Conservation (phyloP, 176 grass and related monocot genomes). For the barley (Hordeum vulgare) region DNA sequence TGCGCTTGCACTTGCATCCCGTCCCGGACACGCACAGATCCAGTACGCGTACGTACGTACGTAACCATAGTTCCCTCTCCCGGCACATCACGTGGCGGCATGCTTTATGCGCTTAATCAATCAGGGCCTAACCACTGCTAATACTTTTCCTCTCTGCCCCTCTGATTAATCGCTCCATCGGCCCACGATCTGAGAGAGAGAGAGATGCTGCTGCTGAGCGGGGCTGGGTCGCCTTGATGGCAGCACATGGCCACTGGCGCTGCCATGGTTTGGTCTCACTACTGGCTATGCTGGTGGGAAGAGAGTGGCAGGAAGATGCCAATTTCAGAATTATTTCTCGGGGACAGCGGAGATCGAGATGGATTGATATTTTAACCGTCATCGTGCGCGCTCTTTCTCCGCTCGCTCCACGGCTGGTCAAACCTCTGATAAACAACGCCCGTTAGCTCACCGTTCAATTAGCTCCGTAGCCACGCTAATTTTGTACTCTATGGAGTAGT, state of each 20-base stretch:
- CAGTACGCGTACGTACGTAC: not conserved
- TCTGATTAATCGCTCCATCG: not conserved
- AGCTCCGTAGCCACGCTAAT: not conserved
- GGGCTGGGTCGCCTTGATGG: not conserved
- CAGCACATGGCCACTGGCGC: slow-evolving; percentile 31
- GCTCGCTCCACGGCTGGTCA: not conserved
- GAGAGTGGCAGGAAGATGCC: slow-evolving; percentile 4
- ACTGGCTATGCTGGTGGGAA: not conserved
- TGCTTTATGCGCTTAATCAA: slow-evolving; percentile 11
- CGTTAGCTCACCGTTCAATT: not conserved
- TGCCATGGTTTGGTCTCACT: not conserved
- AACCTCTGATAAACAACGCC: not conserved
- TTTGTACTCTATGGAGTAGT: not conserved
- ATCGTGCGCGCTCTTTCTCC: not conserved
- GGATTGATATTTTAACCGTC: not conserved
- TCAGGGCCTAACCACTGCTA: not conserved
- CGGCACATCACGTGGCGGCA: slow-evolving; percentile 26
- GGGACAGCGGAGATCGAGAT: slow-evolving; percentile 1
- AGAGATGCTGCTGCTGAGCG: not conserved
- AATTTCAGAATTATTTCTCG: not conserved
- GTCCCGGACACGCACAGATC: not conserved
- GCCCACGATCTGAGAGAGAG: slow-evolving; percentile 4
- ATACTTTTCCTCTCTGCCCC: too few species aligned
- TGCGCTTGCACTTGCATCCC: not conserved
- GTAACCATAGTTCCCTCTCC: too few species aligned